phyloP scores from a whole-genome alignment of 2,329 filamentous ascomycete species.

The Fusarium sp. region DNA sequence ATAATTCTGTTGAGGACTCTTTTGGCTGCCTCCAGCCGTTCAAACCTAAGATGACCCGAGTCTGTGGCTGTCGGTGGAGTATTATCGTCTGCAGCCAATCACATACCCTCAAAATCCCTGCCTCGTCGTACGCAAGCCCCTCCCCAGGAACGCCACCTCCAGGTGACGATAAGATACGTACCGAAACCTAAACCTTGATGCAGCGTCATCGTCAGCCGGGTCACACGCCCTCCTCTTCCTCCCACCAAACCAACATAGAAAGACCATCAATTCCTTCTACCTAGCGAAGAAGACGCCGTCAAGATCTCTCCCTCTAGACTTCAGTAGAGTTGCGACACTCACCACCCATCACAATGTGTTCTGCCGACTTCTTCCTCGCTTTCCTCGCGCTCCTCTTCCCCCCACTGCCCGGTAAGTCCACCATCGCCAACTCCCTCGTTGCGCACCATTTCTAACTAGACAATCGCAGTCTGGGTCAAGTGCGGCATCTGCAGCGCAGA shows the following conservation, averaged over 20 bases:
- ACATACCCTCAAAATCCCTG: neutral
- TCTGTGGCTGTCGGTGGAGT: slow-evolving; percentile 28
- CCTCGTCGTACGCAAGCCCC: slow-evolving; percentile 38
- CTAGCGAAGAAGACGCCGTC: neutral
- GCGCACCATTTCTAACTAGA: slow-evolving; percentile 24
- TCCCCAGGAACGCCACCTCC: slow-evolving; percentile 35
- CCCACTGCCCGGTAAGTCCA: slow-evolving; percentile 68
- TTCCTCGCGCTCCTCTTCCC: slow-evolving; percentile 73
- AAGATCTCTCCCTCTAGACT: neutral
- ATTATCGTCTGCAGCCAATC: slow-evolving; percentile 20
- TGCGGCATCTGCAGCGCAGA: slow-evolving; percentile 91
- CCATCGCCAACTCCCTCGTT: slow-evolving; percentile 6
- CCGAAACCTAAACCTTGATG: slow-evolving; percentile 11
- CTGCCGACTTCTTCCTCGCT: slow-evolving; percentile 71
- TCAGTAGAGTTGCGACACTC: neutral
- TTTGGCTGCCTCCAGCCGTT: slow-evolving; percentile 28
- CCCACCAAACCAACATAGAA: slow-evolving; percentile 16
- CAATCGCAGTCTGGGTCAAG: slow-evolving; percentile 88
- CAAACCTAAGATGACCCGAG: slow-evolving; percentile 27
- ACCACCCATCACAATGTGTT: slow-evolving; percentile 60
- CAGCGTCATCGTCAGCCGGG: slow-evolving; percentile 39
- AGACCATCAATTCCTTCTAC: slow-evolving; percentile 13
- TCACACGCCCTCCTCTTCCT: slow-evolving; percentile 29
- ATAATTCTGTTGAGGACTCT: neutral
- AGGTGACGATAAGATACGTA: slow-evolving; percentile 32